Conservation (phyloP, 768 basidiomycete genomes). For the Tricholoma flavovirens region DNA sequence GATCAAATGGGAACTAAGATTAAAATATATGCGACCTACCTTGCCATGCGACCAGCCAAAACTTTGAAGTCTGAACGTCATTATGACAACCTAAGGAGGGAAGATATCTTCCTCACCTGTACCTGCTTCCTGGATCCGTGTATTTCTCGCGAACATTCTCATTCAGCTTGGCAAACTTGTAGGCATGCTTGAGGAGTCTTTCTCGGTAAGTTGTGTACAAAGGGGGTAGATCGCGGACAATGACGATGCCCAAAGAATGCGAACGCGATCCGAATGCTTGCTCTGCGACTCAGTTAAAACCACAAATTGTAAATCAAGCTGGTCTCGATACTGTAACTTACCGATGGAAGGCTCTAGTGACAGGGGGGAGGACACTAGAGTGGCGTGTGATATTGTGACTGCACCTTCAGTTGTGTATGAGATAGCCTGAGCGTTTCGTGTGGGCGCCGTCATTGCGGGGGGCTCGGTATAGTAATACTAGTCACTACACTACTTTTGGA, state of each 20-base stretch:
- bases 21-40: constrained; percentile 31
- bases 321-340: constrained; percentile 21
- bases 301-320: neutral
- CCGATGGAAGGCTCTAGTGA: constrained; percentile 60
- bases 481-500: no score
- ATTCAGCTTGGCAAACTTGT: constrained; percentile 70
- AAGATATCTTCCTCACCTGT: constrained; percentile 48
- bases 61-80: constrained; percentile 27
- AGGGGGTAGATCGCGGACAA: constrained; percentile 75
- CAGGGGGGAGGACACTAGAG: constrained; percentile 47
- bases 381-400: constrained; percentile 58
- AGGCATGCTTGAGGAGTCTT: constrained; percentile 66
- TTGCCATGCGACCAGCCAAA: constrained; percentile 99
- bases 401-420: constrained; percentile 41
- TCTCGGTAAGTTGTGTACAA: constrained; percentile 60
- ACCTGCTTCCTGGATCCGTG: constrained; percentile 64
- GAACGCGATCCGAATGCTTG: constrained; percentile 80
- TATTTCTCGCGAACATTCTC: constrained; percentile 66
- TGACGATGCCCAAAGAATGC: constrained; percentile 71
- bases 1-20: neutral
- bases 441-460: constrained; percentile 13
- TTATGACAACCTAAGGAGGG: neutral
- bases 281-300: constrained; percentile 38
- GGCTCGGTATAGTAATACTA: neutral
- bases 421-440: constrained; percentile 18